Conservation (phyloP, 495 filamentous ascomycete species). For the Margaritispora aquatica region DNA sequence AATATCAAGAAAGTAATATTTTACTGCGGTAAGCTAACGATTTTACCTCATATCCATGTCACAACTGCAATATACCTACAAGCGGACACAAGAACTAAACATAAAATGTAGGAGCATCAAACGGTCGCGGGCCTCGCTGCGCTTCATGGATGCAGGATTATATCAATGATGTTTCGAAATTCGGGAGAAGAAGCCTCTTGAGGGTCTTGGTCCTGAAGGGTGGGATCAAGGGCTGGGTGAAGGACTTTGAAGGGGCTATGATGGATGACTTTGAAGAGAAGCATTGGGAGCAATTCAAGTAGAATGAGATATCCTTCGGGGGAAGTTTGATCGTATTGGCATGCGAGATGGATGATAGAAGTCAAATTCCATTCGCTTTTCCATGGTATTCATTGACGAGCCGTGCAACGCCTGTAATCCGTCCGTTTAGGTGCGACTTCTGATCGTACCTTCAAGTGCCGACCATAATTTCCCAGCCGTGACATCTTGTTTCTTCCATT, state of each 20-base stretch:
- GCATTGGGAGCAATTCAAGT: conserved; percentile 38
- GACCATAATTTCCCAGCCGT: background rate
- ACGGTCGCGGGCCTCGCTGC: conserved; percentile 54
- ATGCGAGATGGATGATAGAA: background rate
- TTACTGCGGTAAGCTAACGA: conserved; percentile 64
- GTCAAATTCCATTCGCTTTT: conserved; percentile 10
- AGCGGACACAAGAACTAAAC: no score
- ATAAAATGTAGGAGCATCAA: conserved; percentile 47
- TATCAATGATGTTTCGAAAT: conserved; percentile 40
- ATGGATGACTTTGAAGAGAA: conserved; percentile 42
- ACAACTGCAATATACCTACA: no score
- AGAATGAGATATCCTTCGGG: background rate
- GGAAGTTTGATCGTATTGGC: no score
- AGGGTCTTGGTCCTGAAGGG: conserved; percentile 45
- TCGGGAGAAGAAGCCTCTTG: conserved; percentile 43
- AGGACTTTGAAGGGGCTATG: conserved; percentile 35
- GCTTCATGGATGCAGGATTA: conserved; percentile 65
- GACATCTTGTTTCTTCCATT: no score
- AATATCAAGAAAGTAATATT: conserved; percentile 52
- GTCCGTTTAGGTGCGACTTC: conserved; percentile 4
- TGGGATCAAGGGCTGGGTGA: conserved; percentile 63
- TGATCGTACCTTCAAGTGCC: background rate
- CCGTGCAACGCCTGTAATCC: conserved; percentile 20
- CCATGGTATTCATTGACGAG: conserved; percentile 17
- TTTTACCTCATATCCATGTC: no score